phyloP scores from a whole-genome alignment of 2,329 filamentous ascomycete genomes.

The Incumbomyces lentus region DNA sequence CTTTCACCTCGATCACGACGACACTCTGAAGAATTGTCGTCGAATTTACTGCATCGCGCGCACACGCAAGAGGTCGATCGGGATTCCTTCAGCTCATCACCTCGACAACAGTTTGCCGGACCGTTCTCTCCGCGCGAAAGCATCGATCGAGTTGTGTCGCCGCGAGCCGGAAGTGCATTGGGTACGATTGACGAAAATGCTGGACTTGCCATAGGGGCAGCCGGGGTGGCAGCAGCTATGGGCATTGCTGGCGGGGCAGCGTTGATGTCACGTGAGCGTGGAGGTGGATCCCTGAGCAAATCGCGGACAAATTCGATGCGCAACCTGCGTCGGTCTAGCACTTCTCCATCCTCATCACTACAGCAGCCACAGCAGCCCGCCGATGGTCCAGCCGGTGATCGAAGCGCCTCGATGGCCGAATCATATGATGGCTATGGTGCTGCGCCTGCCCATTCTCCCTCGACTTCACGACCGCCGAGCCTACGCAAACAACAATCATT shows the following conservation, averaged over 20 bases:
- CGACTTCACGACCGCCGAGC: constrained; percentile 86
- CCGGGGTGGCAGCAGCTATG: constrained; percentile 9
- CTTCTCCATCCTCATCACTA: constrained; percentile 12
- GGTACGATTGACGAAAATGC: constrained; percentile 28
- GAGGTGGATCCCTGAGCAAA: constrained; percentile 29
- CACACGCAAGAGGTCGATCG: constrained; percentile 22
- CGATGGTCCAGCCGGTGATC: constrained; percentile 43
- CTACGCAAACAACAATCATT: constrained; percentile 96
- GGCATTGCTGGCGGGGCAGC: constrained; percentile 10
- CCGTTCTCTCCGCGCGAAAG: constrained; percentile 15
- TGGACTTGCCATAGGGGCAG: constrained; percentile 9
- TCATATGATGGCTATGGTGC: constrained; percentile 93
- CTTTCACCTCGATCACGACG: constrained; percentile 4
- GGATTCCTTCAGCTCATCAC: constrained; percentile 25
- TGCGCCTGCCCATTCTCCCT: constrained; percentile 71
- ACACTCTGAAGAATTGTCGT: constrained; percentile 10
- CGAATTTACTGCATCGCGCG: constrained; percentile 15
- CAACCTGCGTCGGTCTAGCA: constrained; percentile 28
- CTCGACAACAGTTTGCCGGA: constrained; percentile 14
- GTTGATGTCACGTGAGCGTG: constrained; percentile 22
- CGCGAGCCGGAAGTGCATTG: constrained; percentile 28
- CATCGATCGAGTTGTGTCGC: constrained; percentile 21
- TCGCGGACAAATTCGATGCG: constrained; percentile 29
- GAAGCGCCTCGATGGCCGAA: constrained; percentile 66
- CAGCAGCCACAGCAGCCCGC: constrained; percentile 7